A percentile compares a stretch with the other conserved stretches of the same genome.
These are phyloP conservation scores for Phialocephala sp. DNA, from an alignment of 2,329 filamentous ascomycete species.

Conservation along the genomic window DNA sequence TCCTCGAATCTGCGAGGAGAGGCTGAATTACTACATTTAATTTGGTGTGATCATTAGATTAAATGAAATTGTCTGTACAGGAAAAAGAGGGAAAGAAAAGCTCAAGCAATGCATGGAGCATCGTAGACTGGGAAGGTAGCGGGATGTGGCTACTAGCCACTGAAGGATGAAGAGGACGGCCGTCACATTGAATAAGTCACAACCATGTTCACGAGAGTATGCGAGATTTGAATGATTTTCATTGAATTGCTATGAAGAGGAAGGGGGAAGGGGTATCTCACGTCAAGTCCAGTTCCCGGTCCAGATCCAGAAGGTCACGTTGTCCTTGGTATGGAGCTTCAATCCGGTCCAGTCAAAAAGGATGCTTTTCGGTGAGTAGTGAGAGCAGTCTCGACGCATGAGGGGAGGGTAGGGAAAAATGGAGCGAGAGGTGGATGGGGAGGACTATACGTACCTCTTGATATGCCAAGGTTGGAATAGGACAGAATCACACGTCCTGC, in stretches of 20 bases:
- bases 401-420: background rate
- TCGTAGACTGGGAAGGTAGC: background rate
- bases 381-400: slow-evolving; percentile 22
- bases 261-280: background rate
- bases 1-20: too few relatives aligned
- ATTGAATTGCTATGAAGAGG: slow-evolving; percentile 4
- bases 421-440: background rate
- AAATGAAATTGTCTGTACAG: background rate
- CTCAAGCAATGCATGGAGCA: too few relatives aligned
- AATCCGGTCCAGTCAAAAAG: background rate
- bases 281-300: slow-evolving; percentile 2
- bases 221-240: background rate
- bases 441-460: slow-evolving; percentile 30
- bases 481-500: background rate
- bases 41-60: too few relatives aligned
- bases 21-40: too few relatives aligned
- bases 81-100: background rate
- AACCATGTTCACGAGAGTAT: background rate
- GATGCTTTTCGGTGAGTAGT: slow-evolving; percentile 42
- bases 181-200: background rate
- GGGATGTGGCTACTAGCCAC: background rate
- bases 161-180: background rate
- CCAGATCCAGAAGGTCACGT: slow-evolving; percentile 14
- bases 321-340: background rate
- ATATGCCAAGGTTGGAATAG: background rate